phyloP scores from a whole-genome alignment of 2,329 filamentous ascomycete species.

The Sclerotinia spermophila region DNA sequence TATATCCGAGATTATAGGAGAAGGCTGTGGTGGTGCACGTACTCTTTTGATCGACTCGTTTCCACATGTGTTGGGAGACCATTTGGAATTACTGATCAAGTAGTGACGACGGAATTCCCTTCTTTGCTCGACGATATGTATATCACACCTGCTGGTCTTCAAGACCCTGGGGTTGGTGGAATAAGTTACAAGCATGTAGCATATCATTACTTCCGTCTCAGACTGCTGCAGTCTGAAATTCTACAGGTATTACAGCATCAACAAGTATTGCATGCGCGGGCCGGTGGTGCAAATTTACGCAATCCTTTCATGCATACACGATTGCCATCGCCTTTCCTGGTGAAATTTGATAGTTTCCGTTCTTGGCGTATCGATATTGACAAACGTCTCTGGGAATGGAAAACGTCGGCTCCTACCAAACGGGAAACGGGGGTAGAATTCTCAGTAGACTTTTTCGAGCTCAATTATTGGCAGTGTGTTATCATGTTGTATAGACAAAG shows the following conservation, averaged over 20 bases:
- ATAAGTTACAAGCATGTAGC: conserved; percentile 88
- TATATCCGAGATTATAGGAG: conserved; percentile 84
- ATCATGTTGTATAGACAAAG: conserved; percentile 95
- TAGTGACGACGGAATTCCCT: conserved; percentile 92
- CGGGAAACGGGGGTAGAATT: conserved; percentile 83
- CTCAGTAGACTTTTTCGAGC: conserved; percentile 81
- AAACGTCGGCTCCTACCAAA: conserved; percentile 72
- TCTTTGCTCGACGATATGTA: conserved; percentile 83
- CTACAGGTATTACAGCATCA: conserved; percentile 90
- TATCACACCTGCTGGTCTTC: conserved; percentile 76
- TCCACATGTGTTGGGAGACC: conserved; percentile 90
- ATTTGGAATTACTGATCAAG: conserved; percentile 92
- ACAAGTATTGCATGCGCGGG: conserved; percentile 75
- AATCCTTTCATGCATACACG: conserved; percentile 75
- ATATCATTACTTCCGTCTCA: conserved; percentile 86
- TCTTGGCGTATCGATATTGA: conserved; percentile 89
- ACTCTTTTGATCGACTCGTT: conserved; percentile 90
- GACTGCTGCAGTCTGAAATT: conserved; percentile 90
- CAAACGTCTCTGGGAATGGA: conserved; percentile 79
- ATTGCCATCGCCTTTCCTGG: conserved; percentile 79
- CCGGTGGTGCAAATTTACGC: conserved; percentile 57
- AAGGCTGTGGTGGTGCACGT: conserved; percentile 94
- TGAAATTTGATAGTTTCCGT: conserved; percentile 78
- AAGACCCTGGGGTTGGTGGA: conserved; percentile 55
- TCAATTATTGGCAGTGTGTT: conserved; percentile 97